phyloP scores from a whole-genome alignment of 345 rosid genomes.

The Eucalyptus cladocalyx region DNA sequence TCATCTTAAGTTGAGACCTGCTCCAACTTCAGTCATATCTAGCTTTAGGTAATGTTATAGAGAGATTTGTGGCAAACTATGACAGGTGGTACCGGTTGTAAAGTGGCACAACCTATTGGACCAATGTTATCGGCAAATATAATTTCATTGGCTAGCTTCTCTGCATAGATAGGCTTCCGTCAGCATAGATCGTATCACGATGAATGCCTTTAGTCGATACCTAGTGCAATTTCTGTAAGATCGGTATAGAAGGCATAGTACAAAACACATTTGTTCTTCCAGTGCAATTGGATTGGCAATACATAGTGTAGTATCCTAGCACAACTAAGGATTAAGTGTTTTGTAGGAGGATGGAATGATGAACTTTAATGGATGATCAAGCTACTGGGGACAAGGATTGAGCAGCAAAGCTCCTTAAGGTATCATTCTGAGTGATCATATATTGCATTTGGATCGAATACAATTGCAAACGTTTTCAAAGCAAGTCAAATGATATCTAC shows the following conservation, averaged over 20 bases:
- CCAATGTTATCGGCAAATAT: neutral
- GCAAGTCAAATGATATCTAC: neutral
- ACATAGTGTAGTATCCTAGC: neutral
- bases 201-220: neutral
- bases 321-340: neutral
- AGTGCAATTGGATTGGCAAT: neutral
- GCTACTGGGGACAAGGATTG: neutral
- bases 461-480: neutral
- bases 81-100: neutral
- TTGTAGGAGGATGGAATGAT: neutral
- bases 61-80: neutral
- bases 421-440: neutral
- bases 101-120: neutral
- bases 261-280: neutral
- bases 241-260: neutral
- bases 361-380: neutral
- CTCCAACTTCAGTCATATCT: neutral
- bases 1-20: neutral
- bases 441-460: neutral
- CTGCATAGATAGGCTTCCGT: neutral
- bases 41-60: neutral
- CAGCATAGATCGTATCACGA: neutral
- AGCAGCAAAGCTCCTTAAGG: neutral
- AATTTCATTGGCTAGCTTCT: neutral
- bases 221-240: neutral